Evolutionary conservation across 768 basidiomycete species (phyloP), one percentile per base, ranked within the genome.

Genomic region (Rubroboletus pulcherrimus): DNA sequence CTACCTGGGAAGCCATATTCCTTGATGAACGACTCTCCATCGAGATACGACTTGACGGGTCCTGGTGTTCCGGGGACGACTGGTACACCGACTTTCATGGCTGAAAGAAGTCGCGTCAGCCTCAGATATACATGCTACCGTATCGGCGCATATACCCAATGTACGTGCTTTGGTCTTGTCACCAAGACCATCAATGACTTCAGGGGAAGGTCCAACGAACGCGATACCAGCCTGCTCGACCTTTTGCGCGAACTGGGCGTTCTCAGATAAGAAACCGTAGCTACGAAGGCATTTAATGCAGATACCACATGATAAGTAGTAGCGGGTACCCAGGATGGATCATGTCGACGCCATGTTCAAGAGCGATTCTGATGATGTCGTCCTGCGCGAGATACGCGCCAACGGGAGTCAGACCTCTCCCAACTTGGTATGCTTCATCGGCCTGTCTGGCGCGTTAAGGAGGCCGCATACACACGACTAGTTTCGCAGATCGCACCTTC

Each of bases 301-400:
- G 35, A 47, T 9, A 58, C 15, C 40, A 29, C 30, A 38, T 37
- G 42, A 54, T 35, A 43, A 17, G 37, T 49, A 48, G 19, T 34
- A 2, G 19, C 24, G 41, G 79, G 67, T 63, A 93, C 92, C 95
- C 94, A 11, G 94, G 97, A 74, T 98, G 97, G 69, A 99, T 98
- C 97, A 99, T 98, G 71, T 98, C 96, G 26, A 99, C 97, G 26
- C 93, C 95, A 73, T 98, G 94, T 73, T 98, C 95, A 42, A 98
- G 81, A n/a, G 94, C 93, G 62, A 94, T 88, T 60, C 86, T 78
- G 74, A 99, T 94, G 73, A 99, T 98, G 66, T 97, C 94, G 64
- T 98, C 93, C 71, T 98, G 95, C 2, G 95, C 88, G 60, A 99
- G 89, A 73, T 99, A 99, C 10, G 97, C 97, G 17, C 80, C 97